These are phyloP conservation scores for Diaporthe citriasiana DNA, from an alignment of 2,329 filamentous ascomycete genomes.

Conservation along the genomic window DNA sequence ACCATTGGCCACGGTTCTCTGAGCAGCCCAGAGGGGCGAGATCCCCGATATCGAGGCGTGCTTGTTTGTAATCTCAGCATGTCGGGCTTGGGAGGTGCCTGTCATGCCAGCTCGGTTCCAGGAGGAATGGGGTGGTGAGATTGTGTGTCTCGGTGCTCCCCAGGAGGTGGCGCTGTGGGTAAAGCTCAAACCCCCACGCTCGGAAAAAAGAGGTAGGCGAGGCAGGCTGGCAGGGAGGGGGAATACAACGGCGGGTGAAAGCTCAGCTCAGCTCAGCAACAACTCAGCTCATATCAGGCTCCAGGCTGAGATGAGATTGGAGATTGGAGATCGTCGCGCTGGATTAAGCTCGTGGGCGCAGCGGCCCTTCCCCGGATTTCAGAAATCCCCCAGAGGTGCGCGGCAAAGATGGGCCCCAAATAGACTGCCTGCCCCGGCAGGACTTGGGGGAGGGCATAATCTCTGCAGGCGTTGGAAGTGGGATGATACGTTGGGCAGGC, in stretches of 20 bases:
- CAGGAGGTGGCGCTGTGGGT: conserved; percentile 20
- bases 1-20: neutral
- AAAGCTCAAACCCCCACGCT: conserved; percentile 30
- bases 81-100: neutral
- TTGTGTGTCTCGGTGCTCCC: conserved; percentile 35
- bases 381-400: neutral
- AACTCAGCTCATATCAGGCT: conserved; percentile 9
- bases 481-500: conserved; percentile 14
- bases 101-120: conserved; percentile 21
- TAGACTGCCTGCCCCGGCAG: conserved; percentile 23
- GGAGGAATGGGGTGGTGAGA: conserved; percentile 33
- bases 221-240: conserved; percentile 3
- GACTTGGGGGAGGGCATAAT: conserved; percentile 12
- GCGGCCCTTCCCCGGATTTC: conserved; percentile 32
- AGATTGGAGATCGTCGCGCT: neutral
- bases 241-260: conserved; percentile 20
- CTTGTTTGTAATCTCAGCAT: neutral
- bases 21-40: neutral
- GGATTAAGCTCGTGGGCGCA: conserved; percentile 27
- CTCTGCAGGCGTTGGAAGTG: conserved; percentile 16
- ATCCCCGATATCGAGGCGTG: neutral
- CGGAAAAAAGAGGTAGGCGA: neutral
- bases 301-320: conserved; percentile 24
- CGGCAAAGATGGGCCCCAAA: conserved; percentile 12
- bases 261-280: neutral